phyloP scores from a whole-genome alignment of 2,329 filamentous ascomycete genomes.

The Fusarium sp. region DNA sequence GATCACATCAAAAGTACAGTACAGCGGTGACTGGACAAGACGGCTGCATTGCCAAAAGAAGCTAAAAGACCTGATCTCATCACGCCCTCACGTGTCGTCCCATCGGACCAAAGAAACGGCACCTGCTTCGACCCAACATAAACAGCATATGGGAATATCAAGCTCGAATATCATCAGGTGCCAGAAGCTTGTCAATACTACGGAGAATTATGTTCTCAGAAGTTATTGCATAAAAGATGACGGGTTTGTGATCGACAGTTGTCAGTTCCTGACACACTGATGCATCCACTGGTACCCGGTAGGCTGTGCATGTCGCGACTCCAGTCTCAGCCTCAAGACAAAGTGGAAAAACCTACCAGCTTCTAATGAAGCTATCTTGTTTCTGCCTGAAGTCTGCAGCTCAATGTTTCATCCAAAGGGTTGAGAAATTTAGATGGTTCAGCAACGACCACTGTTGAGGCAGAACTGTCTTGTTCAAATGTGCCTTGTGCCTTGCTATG shows the following conservation, averaged over 20 bases:
- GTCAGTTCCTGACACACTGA: conserved; percentile 18
- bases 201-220: background rate
- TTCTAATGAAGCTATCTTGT: conserved; percentile 5
- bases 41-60: background rate
- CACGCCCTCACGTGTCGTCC: background rate
- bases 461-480: conserved; percentile 13
- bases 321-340: conserved; percentile 42
- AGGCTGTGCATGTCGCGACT: conserved; percentile 35
- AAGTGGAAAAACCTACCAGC: conserved; percentile 44
- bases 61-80: background rate
- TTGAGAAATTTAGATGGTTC: conserved; percentile 5
- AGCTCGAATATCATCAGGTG: background rate
- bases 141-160: background rate
- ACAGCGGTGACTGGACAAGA: conserved; percentile 18
- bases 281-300: conserved; percentile 23
- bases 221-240: background rate
- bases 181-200: background rate
- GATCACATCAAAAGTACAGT: conserved; percentile 11
- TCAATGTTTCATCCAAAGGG: conserved; percentile 16
- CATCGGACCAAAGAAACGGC: background rate
- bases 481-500: conserved; percentile 27
- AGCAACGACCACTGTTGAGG: conserved; percentile 10
- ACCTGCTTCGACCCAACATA: background rate
- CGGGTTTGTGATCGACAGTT: conserved; percentile 21
- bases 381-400: conserved; percentile 19